Conservation (phyloP, 768 basidiomycete genomes). For the Dacryopinax spathularia region DNA sequence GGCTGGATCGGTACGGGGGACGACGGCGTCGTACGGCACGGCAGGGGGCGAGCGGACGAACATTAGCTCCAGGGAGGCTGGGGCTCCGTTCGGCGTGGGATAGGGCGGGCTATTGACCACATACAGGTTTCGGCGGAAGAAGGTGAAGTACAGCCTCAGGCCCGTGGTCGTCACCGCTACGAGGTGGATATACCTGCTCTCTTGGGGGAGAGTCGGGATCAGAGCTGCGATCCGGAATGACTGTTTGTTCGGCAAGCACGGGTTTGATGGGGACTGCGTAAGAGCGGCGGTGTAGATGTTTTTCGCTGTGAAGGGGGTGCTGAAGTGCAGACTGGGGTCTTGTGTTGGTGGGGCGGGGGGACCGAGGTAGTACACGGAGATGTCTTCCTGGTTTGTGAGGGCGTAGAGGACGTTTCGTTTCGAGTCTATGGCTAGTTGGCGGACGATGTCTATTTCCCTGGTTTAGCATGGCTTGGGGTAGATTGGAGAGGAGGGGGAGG, state of each 20-base stretch:
- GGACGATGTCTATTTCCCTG: conserved; percentile 46
- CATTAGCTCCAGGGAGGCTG: conserved; percentile 43
- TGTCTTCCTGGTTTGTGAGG: conserved; percentile 47
- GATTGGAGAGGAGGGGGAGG: too few species aligned
- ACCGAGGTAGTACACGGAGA: conserved; percentile 45
- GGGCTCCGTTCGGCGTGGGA: conserved; percentile 14
- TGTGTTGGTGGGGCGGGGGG: conserved; percentile 1
- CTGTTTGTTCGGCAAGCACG: conserved; percentile 38
- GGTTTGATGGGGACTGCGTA: conserved; percentile 43
- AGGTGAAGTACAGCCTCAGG: conserved; percentile 66
- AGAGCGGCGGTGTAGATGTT: conserved; percentile 31
- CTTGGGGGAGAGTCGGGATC: conserved; percentile 50
- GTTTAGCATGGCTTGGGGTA: background rate
- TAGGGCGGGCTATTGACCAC: conserved; percentile 18
- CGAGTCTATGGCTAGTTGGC: conserved; percentile 50
- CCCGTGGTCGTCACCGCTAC: conserved; percentile 72
- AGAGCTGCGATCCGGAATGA: conserved; percentile 56
- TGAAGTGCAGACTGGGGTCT: background rate
- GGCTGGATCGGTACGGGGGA: conserved; percentile 53
- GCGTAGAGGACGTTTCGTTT: conserved; percentile 65
- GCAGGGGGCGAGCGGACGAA: conserved; percentile 70
- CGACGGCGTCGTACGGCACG: conserved; percentile 22
- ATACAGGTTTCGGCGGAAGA: conserved; percentile 16
- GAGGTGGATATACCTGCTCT: conserved; percentile 60
- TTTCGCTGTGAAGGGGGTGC: background rate